Evolutionary conservation across 164 flowering plant species (phyloP).

Genomic region (Taxillus chinensis): DNA sequence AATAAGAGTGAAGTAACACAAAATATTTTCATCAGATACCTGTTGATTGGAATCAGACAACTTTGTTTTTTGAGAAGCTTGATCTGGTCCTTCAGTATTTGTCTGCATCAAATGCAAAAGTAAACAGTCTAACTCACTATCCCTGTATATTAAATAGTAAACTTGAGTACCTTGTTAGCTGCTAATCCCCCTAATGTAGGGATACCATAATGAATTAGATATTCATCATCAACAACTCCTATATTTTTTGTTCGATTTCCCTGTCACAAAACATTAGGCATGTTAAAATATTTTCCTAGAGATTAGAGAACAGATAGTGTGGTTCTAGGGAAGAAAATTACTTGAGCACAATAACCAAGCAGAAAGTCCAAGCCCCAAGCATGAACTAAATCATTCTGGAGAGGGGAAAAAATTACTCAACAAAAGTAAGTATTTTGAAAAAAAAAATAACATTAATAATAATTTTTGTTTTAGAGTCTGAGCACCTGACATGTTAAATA

Average conservation of each 20-base stretch:
- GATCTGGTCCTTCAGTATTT: background rate
- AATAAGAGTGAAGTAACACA: background rate
- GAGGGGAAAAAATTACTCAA: background rate
- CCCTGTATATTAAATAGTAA: too few relatives aligned
- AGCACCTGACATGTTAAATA: too few relatives aligned
- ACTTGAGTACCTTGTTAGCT: constrained; percentile 9
- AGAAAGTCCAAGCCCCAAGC: constrained; percentile 1
- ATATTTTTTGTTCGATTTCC: constrained; percentile 22
- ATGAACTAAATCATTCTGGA: constrained; percentile 1
- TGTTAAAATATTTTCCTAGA: background rate
- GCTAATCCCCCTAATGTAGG: constrained; percentile 19
- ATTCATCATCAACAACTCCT: constrained; percentile 26
- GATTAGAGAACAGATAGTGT: background rate
- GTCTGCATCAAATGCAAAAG: background rate
- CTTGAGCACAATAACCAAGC: constrained; percentile 2
- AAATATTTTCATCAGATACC: background rate
- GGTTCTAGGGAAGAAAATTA: background rate
- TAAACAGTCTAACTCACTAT: too few relatives aligned
- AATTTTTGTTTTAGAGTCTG: too few relatives aligned
- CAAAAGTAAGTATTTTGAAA: background rate
- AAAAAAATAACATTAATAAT: background rate
- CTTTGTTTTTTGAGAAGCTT: background rate
- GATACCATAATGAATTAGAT: constrained; percentile 19
- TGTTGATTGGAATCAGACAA: background rate
- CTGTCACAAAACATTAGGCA: constrained; percentile 9